Evolutionary conservation across 108 stramenopile genomes (phyloP), one percentile per base, ranked within the genome.

Genomic region (Cyclostephanos invisitatus): DNA sequence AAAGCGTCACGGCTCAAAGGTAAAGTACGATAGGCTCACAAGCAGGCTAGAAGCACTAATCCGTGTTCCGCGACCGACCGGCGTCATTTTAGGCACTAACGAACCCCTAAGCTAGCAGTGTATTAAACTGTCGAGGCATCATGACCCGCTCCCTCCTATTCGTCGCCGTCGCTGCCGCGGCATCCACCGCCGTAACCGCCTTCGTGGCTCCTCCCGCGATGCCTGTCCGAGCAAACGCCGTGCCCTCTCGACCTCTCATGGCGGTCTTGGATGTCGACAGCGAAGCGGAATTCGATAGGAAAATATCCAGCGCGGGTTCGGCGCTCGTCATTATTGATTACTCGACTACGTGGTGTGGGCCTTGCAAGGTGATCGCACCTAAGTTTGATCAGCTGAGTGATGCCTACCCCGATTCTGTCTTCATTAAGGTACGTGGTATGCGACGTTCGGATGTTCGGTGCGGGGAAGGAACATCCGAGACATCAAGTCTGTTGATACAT

Each of bases 331-430:
- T 98, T 42, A 89, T 97, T 35, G 97, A 98, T 75, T 98, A 96
- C 79, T 89, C 91, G 38, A 96, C 97, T 21, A 96, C 97, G 8
- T 98, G 97, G 97, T 97, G 97, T 74, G 97, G 97, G 21, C 97
- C 97, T 24, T 98, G 97, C 86, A 96, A 97, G 83, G 83, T 86
- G 22, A 94, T 94, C 73, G 93, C 93, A 22, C 89, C 91, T 28
- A 91, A 91, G 64, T 94, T 92, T 82, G 93, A 87, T 54, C 91
- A 94, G 68, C 72, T 94, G 64, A 89, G 88, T 49, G 87, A 91
- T 7, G 86, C 87, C 68, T 94, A 94, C 73, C 71, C 91, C 10
- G 88, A 89, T 72, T 87, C 91, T 27, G 81, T 91, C 21, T 94
- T 94, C 47, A 83, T 94, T 48, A 90, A 91, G 87, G 91, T 92